Evolutionary conservation across 345 rosid species (phyloP), one percentile per base, ranked within the genome.

Genomic region (Citrus glauca): DNA sequence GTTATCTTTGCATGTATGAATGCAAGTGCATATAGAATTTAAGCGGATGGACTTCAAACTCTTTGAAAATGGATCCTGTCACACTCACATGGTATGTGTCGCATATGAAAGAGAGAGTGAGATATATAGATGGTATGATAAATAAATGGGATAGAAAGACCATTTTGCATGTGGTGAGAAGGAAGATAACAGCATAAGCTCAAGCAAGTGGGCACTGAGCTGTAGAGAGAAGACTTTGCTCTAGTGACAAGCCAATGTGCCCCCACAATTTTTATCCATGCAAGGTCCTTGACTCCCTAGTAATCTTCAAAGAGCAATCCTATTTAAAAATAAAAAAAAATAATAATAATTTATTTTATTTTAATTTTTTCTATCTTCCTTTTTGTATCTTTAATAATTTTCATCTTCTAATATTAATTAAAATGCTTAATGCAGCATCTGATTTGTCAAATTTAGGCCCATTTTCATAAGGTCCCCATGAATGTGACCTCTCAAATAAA

Each of bases 241-340:
- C 67, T 24, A n/a, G 79, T 37, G 84, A 83, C 76, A 73, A 70
- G 22, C 20, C 16, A 74, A 71, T 66, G 59, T 38, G 37, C 24
- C 84, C 82, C 76, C 82, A 74, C 81, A 24, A 37, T 79, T 72
- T 67, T 66, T 73, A 69, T 74, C 78, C n/a, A 61, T 37, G 66
- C 57, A 53, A 17, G 7, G 7, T 53, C 7, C 57, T 53, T 5
- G 57, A 53, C 0, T 53, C 57, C 57, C 57, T 17, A 16, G 57
- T 53, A 19, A 53, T 53, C 50, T 42, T 42, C 16, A 11, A 42
- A 42, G 50, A 0, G 16, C 16, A 42, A 42, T 11, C 50, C 14
- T 42, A 42, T 42, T 10, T 11, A 42, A 42, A 35, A 35, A 35
- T 5, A 33, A 33, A 5, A 33, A 33, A 33, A 5, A 33, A 33